phyloP scores from a whole-genome alignment of 768 basidiomycete genomes.

The Boletus fagicola region DNA sequence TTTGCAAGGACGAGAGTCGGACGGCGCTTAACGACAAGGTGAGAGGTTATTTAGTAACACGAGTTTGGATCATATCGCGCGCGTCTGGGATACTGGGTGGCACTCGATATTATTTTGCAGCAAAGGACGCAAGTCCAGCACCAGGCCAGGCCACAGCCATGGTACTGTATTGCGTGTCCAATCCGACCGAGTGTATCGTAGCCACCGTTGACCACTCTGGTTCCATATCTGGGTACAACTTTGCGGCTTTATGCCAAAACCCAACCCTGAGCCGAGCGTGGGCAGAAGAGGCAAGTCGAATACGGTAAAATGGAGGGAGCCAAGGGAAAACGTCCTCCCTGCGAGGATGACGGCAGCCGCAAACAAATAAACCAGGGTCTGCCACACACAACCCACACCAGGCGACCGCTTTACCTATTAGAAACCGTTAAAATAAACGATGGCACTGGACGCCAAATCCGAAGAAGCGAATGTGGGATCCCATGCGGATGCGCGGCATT shows the following conservation, averaged over 20 bases:
- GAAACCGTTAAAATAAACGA: slow-evolving; percentile 2
- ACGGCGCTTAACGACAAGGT: slow-evolving; percentile 4
- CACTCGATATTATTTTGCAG: slow-evolving; percentile 1
- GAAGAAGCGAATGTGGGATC: slow-evolving; percentile 3
- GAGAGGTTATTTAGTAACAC: background rate
- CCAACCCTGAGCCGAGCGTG: slow-evolving; percentile 4
- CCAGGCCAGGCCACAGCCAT: background rate
- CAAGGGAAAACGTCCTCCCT: background rate
- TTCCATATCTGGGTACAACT: slow-evolving; percentile 13
- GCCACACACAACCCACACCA: slow-evolving; percentile 20
- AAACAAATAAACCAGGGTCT: background rate
- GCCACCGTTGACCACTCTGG: background rate
- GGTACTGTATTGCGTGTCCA: background rate
- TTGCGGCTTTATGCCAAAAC: slow-evolving; percentile 16
- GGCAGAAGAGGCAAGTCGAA: slow-evolving; percentile 10
- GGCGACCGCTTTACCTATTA: slow-evolving; percentile 3
- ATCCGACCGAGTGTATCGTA: slow-evolving; percentile 5
- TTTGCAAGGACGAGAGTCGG: background rate
- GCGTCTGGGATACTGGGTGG: no score
- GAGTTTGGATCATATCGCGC: background rate
- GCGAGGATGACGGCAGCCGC: slow-evolving; percentile 18
- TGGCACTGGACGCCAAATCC: background rate
- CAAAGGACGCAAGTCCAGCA: background rate
- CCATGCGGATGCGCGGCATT: background rate
- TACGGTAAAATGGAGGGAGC: slow-evolving; percentile 9